These are phyloP conservation scores for Arabidopsis suecica DNA, from an alignment of 345 rosid species.

Conservation along the genomic window DNA sequence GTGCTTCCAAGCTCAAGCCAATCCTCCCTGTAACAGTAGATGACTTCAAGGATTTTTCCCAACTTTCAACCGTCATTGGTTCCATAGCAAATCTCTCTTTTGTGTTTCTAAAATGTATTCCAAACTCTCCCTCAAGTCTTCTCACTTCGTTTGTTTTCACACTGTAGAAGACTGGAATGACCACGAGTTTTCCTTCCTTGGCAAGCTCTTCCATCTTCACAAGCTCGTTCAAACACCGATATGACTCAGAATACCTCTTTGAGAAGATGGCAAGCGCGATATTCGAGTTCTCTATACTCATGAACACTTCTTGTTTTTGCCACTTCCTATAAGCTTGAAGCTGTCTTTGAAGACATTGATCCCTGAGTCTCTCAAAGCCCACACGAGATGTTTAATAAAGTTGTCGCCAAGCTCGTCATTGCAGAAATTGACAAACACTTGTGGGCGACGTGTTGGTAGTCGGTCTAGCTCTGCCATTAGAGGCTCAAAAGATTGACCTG, in stretches of 20 bases:
- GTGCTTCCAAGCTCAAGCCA: neutral
- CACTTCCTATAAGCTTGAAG: neutral
- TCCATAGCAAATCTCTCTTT: neutral
- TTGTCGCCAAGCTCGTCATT: constrained; percentile 12
- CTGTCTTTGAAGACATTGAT: constrained; percentile 5
- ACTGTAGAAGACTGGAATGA: constrained; percentile 5
- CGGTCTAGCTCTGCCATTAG: constrained; percentile 6
- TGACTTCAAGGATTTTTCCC: constrained; percentile 10
- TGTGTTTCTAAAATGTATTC: neutral
- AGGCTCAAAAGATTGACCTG: constrained; percentile 16
- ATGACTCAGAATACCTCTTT: neutral
- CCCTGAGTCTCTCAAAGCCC: neutral
- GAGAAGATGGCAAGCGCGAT: constrained; percentile 24
- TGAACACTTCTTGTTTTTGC: neutral
- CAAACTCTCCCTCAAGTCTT: constrained; percentile 15
- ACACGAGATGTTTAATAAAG: constrained; percentile 10
- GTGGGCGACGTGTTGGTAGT: neutral
- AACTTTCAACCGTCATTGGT: neutral
- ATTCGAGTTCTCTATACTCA: neutral
- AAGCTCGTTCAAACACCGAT: constrained; percentile 18
- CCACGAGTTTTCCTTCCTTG: constrained; percentile 15
- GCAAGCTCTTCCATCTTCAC: constrained; percentile 6
- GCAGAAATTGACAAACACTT: constrained; percentile 16
- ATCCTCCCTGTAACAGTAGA: neutral
- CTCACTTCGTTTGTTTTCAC: neutral